phyloP scores from a whole-genome alignment of 768 basidiomycete genomes.

The Lactarius vividus region DNA sequence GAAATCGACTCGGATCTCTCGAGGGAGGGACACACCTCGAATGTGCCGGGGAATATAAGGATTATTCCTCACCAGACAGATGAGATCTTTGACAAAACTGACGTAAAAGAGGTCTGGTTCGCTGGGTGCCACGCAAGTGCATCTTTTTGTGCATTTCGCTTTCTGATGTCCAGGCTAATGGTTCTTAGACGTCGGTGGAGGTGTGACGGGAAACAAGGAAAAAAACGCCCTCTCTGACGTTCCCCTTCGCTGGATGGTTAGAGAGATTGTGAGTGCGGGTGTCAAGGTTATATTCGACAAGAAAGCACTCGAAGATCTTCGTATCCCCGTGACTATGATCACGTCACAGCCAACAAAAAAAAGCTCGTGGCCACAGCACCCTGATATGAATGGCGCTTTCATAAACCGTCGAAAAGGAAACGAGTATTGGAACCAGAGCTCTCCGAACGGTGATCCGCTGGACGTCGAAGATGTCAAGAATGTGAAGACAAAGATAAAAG shows the following conservation, averaged over 20 bases:
- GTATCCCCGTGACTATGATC: background rate
- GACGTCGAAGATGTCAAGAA: background rate
- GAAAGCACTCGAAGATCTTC: background rate
- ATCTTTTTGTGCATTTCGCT: background rate
- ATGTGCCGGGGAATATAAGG: background rate
- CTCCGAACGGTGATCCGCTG: background rate
- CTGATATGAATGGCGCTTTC: background rate
- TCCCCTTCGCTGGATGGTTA: constrained; percentile 24
- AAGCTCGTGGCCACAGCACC: background rate
- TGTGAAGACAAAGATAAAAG: background rate
- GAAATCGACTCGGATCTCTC: background rate
- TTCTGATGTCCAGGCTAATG: background rate
- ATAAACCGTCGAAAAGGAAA: background rate
- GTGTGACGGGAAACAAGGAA: background rate
- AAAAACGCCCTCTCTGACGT: constrained; percentile 13
- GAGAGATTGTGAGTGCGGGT: constrained; percentile 13
- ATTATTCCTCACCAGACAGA: background rate
- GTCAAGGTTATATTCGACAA: constrained; percentile 6
- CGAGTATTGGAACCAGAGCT: background rate
- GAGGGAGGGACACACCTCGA: background rate
- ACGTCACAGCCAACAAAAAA: background rate
- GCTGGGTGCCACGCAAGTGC: constrained; percentile 13
- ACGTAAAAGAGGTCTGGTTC: constrained; percentile 23
- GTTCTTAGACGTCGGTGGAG: constrained; percentile 23
- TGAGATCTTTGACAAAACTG: constrained; percentile 1